Evolutionary conservation across 202 grass and related monocot species (phyloP), one percentile per base, ranked within the genome.

Genomic region (Cymbopogon flexuosus): DNA sequence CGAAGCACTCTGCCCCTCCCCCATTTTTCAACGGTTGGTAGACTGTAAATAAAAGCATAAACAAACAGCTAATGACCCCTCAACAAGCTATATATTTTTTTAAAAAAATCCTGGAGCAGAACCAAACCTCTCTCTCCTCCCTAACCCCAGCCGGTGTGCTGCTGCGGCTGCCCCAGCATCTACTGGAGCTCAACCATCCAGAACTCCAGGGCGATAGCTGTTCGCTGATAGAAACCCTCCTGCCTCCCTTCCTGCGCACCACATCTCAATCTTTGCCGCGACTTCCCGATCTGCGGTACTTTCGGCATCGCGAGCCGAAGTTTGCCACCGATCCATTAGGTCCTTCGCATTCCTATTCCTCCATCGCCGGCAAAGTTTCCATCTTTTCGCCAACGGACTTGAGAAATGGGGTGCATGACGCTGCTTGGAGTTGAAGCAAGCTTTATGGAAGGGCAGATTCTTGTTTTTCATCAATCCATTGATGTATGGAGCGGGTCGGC

Each of bases 1-100:
- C 66, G 3, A 27, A 71, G 3, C 60, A 41, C 58, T 18, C 47
- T 14, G 24, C 16, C 41, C 6, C 39, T n/a, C 69, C 37, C 2
- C 27, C 21, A 14, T 54, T 89, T 85, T 89, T 89, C 88, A 83
- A 86, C 79, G 87, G 73, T 89, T 85, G 83, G 83, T 86, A 82
- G 61, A 68, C 73, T 68, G 67, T 59, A 74, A 73, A 77, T 82
- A 62, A 78, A 89, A 72, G 8, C 30, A 68, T 83, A 86, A 83
- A 78, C 67, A 86, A 69, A 61, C 59, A 61, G 51, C 79, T 64
- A 83, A 86, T 86, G 79, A 45, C 83, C 77, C 68, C 79, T 78
- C 87, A 61, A 79, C 72, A 72, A 61, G 56, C 75, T 78, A 78
- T 9, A 47, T 77, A 39, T 69, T 79, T 34, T 4, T 39, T 39